Conservation (phyloP, 306 rosid species). For the Vigna radiata region DNA sequence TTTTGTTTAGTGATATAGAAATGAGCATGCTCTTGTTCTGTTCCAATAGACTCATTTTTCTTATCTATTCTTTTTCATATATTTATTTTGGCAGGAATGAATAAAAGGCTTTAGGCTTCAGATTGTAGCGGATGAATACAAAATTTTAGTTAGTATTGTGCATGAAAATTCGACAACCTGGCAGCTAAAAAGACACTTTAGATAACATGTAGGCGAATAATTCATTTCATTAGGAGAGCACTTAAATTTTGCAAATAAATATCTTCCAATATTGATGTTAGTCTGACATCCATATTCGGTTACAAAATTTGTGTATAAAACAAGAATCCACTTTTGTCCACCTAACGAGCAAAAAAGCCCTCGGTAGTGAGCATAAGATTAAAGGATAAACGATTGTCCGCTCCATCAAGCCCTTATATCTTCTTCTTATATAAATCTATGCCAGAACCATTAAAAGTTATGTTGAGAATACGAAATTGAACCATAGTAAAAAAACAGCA, state of each 20-base stretch:
- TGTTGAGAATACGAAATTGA: conserved; percentile 5
- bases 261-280: not conserved
- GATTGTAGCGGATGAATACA: not conserved
- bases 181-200: not conserved
- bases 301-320: conserved; percentile 41
- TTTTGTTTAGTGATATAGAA: too few relatives aligned
- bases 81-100: not conserved
- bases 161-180: not conserved
- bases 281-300: conserved; percentile 20
- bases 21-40: too few relatives aligned
- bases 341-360: conserved; percentile 25
- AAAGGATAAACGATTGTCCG: conserved; percentile 16
- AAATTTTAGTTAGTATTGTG: not conserved
- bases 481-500: conserved; percentile 18
- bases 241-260: not conserved
- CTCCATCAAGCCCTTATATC: conserved; percentile 39
- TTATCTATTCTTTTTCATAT: not conserved
- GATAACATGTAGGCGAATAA: not conserved
- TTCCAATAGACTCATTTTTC: too few relatives aligned
- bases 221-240: not conserved
- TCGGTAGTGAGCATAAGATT: not conserved
- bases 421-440: conserved; percentile 48
- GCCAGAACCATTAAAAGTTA: conserved; percentile 19
- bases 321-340: not conserved
- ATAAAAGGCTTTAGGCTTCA: too few relatives aligned